phyloP scores from a whole-genome alignment of 1,284 basidiomycete genomes.

The Cryptococcus sp. region DNA sequence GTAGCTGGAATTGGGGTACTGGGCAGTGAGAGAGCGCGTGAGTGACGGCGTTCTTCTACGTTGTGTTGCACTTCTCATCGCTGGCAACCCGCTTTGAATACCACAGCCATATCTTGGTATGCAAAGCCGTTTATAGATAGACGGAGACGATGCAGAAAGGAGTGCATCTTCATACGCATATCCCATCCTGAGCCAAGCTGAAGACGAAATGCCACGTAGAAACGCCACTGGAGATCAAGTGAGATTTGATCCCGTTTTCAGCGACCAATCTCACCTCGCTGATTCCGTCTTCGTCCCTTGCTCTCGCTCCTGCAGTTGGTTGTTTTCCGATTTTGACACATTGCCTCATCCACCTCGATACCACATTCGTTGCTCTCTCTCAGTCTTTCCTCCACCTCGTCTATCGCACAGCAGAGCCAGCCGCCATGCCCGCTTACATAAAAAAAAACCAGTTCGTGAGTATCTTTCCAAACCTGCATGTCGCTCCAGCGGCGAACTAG shows the following conservation, averaged over 20 bases:
- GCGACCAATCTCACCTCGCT: slow-evolving; percentile 14
- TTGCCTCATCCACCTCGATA: background rate
- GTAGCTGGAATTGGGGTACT: too few species aligned
- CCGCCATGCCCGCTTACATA: slow-evolving; percentile 15
- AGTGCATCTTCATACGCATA: background rate
- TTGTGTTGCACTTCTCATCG: too few species aligned
- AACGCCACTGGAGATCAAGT: slow-evolving; percentile 2
- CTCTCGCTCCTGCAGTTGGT: background rate
- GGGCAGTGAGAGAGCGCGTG: too few species aligned
- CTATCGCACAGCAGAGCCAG: background rate
- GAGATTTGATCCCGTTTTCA: too few species aligned
- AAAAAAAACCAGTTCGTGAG: slow-evolving; percentile 16
- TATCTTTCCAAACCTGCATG: background rate
- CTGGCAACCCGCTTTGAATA: too few species aligned
- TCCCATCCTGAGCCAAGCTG: too few species aligned
- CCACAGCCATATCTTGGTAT: too few species aligned
- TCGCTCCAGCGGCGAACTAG: background rate
- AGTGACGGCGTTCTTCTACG: too few species aligned
- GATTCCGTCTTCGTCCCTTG: slow-evolving; percentile 1
- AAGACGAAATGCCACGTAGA: slow-evolving; percentile 11
- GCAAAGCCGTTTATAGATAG: background rate
- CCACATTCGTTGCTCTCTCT: background rate
- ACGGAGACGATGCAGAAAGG: background rate
- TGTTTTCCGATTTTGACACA: slow-evolving; percentile 8
- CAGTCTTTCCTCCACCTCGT: background rate